These are phyloP conservation scores for Eucalyptus pauciflora DNA, from an alignment of 345 rosid species.

Conservation along the genomic window DNA sequence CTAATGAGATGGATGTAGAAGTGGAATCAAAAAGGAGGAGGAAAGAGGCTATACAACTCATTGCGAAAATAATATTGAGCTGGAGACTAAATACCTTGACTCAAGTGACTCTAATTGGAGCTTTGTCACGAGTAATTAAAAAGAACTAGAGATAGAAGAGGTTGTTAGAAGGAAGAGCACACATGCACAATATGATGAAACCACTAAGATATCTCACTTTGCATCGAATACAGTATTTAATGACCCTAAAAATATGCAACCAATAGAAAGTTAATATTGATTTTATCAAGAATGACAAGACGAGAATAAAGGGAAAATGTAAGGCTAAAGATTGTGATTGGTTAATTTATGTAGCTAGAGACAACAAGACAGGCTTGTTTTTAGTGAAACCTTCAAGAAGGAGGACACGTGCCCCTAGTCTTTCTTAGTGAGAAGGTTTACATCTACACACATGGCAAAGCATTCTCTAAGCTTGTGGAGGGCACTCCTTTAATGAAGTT, in stretches of 20 bases:
- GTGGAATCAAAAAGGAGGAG: too few relatives aligned
- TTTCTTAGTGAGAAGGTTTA: neutral
- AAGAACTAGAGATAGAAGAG: neutral
- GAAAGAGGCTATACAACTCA: too few relatives aligned
- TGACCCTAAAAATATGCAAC: neutral
- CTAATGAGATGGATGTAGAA: too few relatives aligned
- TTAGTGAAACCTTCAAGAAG: neutral
- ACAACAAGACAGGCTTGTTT: neutral
- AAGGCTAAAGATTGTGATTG: neutral
- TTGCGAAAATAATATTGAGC: too few relatives aligned
- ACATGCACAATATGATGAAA: neutral
- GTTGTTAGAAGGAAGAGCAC: neutral
- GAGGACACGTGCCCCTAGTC: neutral
- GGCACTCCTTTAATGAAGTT: neutral
- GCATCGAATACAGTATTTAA: neutral
- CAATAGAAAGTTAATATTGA: neutral
- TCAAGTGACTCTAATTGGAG: neutral
- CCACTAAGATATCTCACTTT: neutral
- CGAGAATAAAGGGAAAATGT: neutral
- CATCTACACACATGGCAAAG: neutral
- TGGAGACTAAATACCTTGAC: too few relatives aligned
- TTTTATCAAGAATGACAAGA: neutral
- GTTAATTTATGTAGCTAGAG: neutral
- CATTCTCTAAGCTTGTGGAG: neutral
- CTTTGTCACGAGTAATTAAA: neutral